phyloP scores from a whole-genome alignment of 2,329 filamentous ascomycete species.

The Alternaria postmessia region DNA sequence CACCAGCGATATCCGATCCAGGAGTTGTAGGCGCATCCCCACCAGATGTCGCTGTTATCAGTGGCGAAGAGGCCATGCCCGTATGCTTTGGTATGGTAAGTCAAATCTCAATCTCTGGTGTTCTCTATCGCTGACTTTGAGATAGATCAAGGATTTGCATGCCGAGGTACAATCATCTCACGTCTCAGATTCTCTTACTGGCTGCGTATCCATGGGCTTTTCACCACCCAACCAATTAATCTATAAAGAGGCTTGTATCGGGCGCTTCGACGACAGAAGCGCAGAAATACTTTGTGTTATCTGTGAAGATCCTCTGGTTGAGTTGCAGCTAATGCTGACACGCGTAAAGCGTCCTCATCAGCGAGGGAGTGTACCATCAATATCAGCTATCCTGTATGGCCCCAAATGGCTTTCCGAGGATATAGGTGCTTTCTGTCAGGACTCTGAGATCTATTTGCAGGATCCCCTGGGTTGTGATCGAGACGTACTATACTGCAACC shows the following conservation, averaged over 20 bases:
- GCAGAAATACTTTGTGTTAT: not conserved
- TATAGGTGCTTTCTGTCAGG: not conserved
- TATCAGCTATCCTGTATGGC: conserved; percentile 1
- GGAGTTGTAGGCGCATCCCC: not conserved
- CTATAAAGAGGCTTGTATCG: accelerated
- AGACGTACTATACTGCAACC: conserved; percentile 24
- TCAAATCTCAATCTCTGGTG: not conserved
- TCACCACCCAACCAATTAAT: not conserved
- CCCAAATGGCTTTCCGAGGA: not conserved
- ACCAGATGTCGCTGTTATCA: not conserved
- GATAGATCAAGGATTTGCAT: not conserved
- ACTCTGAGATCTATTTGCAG: conserved; percentile 14
- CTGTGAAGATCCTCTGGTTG: not conserved
- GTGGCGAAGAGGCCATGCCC: not conserved
- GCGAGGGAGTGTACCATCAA: not conserved
- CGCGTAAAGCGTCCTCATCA: not conserved
- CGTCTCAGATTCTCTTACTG: not conserved
- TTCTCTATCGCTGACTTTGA: not conserved
- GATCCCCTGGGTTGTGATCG: conserved; percentile 22
- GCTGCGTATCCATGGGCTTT: not conserved
- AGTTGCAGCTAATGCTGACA: not conserved
- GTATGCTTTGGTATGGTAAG: not conserved
- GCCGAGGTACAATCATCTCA: not conserved
- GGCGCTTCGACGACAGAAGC: not conserved
- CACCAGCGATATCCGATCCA: not conserved